Conservation (phyloP, 495 filamentous ascomycete species). For the Podospora comata region DNA sequence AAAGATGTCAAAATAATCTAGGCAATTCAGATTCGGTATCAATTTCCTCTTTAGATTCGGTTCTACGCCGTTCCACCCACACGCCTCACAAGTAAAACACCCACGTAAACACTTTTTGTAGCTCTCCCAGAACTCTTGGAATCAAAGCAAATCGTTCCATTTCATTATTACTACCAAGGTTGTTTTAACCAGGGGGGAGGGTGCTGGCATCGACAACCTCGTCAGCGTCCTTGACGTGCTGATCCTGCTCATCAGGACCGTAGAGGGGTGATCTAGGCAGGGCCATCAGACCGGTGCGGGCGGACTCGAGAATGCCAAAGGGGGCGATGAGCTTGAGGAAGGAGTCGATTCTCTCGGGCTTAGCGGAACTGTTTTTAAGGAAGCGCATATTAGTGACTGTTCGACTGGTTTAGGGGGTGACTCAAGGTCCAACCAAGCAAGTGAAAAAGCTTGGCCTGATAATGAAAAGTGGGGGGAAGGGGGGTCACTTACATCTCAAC, state of each 20-base stretch:
- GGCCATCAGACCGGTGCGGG: conserved; percentile 92
- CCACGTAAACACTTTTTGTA: background rate
- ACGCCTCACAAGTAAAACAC: background rate
- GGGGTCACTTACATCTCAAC: conserved; percentile 80
- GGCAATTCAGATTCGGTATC: background rate
- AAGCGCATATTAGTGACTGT: background rate
- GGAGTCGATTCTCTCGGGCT: conserved; percentile 89
- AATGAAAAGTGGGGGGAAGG: background rate
- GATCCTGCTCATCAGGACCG: conserved; percentile 67
- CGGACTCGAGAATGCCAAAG: conserved; percentile 96
- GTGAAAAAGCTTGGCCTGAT: conserved; percentile 3
- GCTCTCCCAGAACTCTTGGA: background rate
- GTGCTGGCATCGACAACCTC: conserved; percentile 89
- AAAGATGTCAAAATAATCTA: background rate
- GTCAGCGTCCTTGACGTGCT: conserved; percentile 80
- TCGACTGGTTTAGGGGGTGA: background rate
- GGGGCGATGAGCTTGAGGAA: conserved; percentile 94
- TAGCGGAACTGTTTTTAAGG: conserved; percentile 66
- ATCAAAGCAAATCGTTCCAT: background rate
- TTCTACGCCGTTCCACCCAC: background rate
- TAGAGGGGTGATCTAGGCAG: conserved; percentile 88
- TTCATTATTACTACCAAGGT: background rate
- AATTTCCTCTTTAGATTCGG: conserved; percentile 5
- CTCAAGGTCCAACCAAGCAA: conserved; percentile 23
- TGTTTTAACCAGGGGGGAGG: conserved; percentile 82